Evolutionary conservation across 2,329 filamentous ascomycete genomes (phyloP), one percentile per base, ranked within the genome.

Genomic region (Talaromyces sp.): DNA sequence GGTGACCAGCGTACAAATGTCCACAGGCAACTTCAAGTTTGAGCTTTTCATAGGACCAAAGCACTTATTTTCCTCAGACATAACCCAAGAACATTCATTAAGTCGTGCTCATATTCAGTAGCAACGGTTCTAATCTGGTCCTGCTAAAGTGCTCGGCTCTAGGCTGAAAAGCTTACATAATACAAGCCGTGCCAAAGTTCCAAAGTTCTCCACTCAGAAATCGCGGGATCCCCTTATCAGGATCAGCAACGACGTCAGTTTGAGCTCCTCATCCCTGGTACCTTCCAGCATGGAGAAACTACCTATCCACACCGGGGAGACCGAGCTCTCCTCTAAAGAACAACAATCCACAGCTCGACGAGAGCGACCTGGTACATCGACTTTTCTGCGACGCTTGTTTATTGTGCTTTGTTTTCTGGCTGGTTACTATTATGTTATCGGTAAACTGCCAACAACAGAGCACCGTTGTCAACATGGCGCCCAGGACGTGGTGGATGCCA

Each of bases 241-340:
- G 33, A 49, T 49, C 40, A 49, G 22, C 47, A 43, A 41, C 36
- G 19, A 49, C 37, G 20, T 29, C 45, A 39, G 24, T 36, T 46
- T 17, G 32, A 46, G 32, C 32, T 33, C 29, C 41, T 24, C 11
- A n/a, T 29, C 22, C n/a, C 30, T 14, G 30, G 19, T 27, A 16
- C n/a, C 17, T 16, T 29, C 29, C 40, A 50, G 22, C 29, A 64
- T 64, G 62, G 54, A 60, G 33, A 61, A 62, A 37, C 49, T 64
- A 41, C 62, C 62, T 13, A 42, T 58, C 45, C 53, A 64, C 48
- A 56, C 50, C 11, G 46, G 49, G 14, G 58, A 61, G 22, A 49
- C 9, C 16, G 35, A 24, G 29, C 42, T 36, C 9, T 40, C n/a
- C 13, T 32, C 42, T 6, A 30, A 42, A 19, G 40, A 43, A n/a